Evolutionary conservation across 345 rosid genomes (phyloP).

Genomic region (Hibiscus trionum): DNA sequence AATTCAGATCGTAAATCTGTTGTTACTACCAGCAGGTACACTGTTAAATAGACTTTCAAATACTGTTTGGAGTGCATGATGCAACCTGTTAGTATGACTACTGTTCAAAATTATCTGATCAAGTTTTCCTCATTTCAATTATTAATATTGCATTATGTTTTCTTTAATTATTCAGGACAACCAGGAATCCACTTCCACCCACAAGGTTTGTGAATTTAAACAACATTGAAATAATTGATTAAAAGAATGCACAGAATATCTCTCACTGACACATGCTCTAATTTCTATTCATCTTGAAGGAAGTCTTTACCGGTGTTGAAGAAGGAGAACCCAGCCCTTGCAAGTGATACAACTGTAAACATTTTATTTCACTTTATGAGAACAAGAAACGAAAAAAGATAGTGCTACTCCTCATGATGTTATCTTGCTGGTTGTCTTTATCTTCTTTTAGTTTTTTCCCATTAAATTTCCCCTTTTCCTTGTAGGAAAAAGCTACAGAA

Average conservation of each 20-base stretch:
- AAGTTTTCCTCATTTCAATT: not conserved
- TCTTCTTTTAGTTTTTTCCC: not conserved
- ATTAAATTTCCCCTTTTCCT: not conserved
- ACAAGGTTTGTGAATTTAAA: constrained; percentile 29
- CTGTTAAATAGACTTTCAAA: constrained; percentile 6
- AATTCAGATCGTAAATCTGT: constrained; percentile 28
- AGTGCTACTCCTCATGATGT: not conserved
- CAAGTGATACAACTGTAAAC: constrained; percentile 8
- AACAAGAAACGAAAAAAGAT: not conserved
- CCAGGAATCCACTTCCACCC: constrained; percentile 17
- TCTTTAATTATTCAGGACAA: constrained; percentile 17
- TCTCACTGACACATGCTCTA: constrained; percentile 10
- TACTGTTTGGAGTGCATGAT: not conserved
- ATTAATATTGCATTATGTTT: not conserved
- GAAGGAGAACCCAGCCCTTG: constrained; percentile 24
- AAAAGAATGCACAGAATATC: not conserved
- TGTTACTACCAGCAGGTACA: constrained; percentile 36
- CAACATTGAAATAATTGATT: not conserved
- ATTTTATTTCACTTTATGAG: not conserved
- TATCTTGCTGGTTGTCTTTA: constrained; percentile 1
- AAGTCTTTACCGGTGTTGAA: constrained; percentile 36
- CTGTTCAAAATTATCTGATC: constrained; percentile 4
- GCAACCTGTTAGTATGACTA: not conserved
- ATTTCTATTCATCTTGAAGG: constrained; percentile 33
- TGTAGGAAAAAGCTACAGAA: constrained; percentile 28